These are phyloP conservation scores for Cytospora mali DNA, from an alignment of 2,329 filamentous ascomycete species.

Conservation along the genomic window DNA sequence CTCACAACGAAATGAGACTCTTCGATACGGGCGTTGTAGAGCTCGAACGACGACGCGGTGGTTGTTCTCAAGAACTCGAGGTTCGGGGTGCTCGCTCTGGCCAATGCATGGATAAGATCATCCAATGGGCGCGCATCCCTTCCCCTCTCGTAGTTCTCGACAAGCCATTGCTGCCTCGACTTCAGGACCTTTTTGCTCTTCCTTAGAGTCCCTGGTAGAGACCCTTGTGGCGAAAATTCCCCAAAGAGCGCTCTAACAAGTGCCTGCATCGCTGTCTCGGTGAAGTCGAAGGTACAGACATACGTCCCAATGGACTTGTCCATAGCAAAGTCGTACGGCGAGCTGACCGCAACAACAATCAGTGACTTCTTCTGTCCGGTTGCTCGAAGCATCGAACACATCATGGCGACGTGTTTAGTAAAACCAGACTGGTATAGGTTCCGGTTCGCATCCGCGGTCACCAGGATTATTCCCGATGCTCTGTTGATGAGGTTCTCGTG, in stretches of 20 bases:
- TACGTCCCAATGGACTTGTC: slow-evolving; percentile 90
- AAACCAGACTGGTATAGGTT: slow-evolving; percentile 95
- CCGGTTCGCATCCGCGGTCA: slow-evolving; percentile 91
- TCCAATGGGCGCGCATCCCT: slow-evolving; percentile 75
- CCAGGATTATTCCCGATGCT: slow-evolving; percentile 83
- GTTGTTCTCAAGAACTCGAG: slow-evolving; percentile 71
- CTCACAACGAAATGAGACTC: slow-evolving; percentile 90
- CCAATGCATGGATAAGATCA: slow-evolving; percentile 71
- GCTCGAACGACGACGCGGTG: slow-evolving; percentile 73
- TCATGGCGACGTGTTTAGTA: slow-evolving; percentile 94
- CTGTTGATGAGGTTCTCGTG: slow-evolving; percentile 92
- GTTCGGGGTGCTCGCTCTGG: slow-evolving; percentile 66
- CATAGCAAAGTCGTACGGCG: slow-evolving; percentile 94
- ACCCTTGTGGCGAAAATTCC: slow-evolving; percentile 63
- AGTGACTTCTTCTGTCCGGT: slow-evolving; percentile 84
- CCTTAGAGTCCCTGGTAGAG: slow-evolving; percentile 72
- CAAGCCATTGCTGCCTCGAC: slow-evolving; percentile 92
- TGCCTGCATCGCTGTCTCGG: slow-evolving; percentile 84
- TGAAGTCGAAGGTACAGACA: slow-evolving; percentile 95
- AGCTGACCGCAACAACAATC: slow-evolving; percentile 90
- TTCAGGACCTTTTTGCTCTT: slow-evolving; percentile 87
- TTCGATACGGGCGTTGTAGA: slow-evolving; percentile 70
- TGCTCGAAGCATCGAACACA: slow-evolving; percentile 81
- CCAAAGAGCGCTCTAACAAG: slow-evolving; percentile 84
- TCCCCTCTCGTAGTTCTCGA: slow-evolving; percentile 82